These are phyloP conservation scores for Arctium lappa DNA, from an alignment of 129 eudicot species.

Conservation along the genomic window DNA sequence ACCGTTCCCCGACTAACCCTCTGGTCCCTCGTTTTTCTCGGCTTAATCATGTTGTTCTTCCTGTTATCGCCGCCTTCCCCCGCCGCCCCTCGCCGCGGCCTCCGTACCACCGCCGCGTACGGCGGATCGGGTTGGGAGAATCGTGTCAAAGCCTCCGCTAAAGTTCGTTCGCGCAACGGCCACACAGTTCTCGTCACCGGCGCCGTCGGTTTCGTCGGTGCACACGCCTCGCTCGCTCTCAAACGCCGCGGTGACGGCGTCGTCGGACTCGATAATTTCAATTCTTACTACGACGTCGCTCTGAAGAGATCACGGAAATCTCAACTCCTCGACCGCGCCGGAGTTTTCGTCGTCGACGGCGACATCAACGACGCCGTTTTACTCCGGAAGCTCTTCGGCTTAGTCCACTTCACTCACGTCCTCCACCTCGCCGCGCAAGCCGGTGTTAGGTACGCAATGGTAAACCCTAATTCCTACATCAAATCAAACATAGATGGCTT, in stretches of 20 bases:
- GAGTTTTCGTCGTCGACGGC: slow-evolving; percentile 47
- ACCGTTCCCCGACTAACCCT: slow-evolving; percentile 49
- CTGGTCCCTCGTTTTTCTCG: slow-evolving; percentile 52
- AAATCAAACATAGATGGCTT: slow-evolving; percentile 54
- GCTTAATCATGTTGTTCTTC: slow-evolving; percentile 37
- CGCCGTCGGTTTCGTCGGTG: slow-evolving; percentile 67
- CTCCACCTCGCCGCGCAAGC: slow-evolving; percentile 74
- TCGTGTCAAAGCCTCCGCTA: slow-evolving; percentile 50
- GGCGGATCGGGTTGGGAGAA: slow-evolving; percentile 52
- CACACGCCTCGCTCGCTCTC: slow-evolving; percentile 49
- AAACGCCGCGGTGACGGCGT: slow-evolving; percentile 64
- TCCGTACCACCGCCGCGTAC: slow-evolving; percentile 25
- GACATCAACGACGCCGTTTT: slow-evolving; percentile 54
- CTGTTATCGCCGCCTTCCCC: slow-evolving; percentile 36
- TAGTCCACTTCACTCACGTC: slow-evolving; percentile 51
- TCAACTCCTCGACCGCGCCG: slow-evolving; percentile 43
- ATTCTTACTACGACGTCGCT: slow-evolving; percentile 44
- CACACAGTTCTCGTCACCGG: slow-evolving; percentile 61
- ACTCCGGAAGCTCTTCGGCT: slow-evolving; percentile 39
- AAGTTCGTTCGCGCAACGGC: slow-evolving; percentile 32
- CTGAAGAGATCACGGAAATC: slow-evolving; percentile 43
- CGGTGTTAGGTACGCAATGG: slow-evolving; percentile 69
- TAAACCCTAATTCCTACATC: slow-evolving; percentile 51
- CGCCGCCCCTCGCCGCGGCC: slow-evolving; percentile 41
- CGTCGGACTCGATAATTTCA: slow-evolving; percentile 63